Evolutionary conservation across 225 moss, liverwort and hornwort species (phyloP).

Genomic region (Bryum argenteum): DNA sequence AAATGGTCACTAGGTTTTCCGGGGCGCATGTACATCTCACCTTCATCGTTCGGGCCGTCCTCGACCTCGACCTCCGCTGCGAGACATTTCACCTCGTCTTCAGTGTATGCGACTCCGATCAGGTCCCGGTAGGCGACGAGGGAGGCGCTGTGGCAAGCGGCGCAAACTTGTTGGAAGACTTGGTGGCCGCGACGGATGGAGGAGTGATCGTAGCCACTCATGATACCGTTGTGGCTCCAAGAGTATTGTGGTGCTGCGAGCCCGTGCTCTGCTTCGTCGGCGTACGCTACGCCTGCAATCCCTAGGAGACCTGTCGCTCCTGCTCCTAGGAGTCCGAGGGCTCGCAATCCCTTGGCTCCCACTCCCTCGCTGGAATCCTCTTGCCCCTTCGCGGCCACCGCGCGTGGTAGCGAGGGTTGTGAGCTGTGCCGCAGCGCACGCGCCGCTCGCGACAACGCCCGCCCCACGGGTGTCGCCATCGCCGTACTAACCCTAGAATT

Average conservation of each 20-base stretch:
- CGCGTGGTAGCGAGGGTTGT: constrained; percentile 12
- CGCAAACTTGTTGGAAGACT: constrained; percentile 96
- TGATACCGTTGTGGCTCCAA: constrained; percentile 59
- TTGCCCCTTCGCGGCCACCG: constrained; percentile 26
- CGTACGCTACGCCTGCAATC: constrained; percentile 53
- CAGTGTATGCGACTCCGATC: constrained; percentile 94
- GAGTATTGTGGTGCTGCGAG: constrained; percentile 49
- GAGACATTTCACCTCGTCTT: constrained; percentile 86
- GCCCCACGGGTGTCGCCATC: constrained; percentile 44
- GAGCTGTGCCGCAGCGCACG: constrained; percentile 26
- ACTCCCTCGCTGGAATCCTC: constrained; percentile 33
- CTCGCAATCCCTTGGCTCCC: constrained; percentile 45
- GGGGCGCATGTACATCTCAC: constrained; percentile 85
- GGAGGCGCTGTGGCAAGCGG: constrained; percentile 90
- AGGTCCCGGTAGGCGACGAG: constrained; percentile 86
- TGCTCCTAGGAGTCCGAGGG: constrained; percentile 50
- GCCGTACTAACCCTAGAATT: constrained; percentile 32
- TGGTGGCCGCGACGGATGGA: constrained; percentile 93
- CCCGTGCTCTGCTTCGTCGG: constrained; percentile 67
- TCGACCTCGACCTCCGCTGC: constrained; percentile 91
- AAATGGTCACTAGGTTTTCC: constrained; percentile 95
- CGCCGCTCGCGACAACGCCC: constrained; percentile 48
- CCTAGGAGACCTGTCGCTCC: constrained; percentile 55
- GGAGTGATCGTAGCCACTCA: constrained; percentile 58
- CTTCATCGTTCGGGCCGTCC: constrained; percentile 95